Conservation (phyloP, 2,329 filamentous ascomycete species). For the Purpureocillium lavendulum region DNA sequence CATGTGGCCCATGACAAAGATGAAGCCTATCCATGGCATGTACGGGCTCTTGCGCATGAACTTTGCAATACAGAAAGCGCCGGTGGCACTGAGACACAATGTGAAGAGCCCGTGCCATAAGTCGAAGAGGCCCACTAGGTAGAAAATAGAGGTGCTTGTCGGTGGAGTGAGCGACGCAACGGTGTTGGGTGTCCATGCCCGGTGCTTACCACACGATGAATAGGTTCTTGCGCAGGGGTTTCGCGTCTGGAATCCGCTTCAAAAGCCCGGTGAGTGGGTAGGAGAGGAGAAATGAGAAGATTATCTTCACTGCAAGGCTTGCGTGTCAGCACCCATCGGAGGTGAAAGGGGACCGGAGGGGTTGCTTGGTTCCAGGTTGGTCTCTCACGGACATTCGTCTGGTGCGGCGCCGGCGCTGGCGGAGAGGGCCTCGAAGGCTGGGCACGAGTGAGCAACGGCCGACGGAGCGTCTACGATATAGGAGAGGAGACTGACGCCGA, state of each 20-base stretch:
- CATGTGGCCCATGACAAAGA: constrained; percentile 94
- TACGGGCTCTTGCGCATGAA: constrained; percentile 72
- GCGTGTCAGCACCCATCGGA: constrained; percentile 6
- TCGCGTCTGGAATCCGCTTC: constrained; percentile 81
- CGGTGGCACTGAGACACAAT: constrained; percentile 68
- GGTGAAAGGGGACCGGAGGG: constrained; percentile 1
- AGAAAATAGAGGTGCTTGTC: constrained; percentile 70
- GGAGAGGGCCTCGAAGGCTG: constrained; percentile 26
- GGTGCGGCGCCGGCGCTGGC: constrained; percentile 22
- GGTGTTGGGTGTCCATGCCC: no score
- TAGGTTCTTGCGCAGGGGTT: constrained; percentile 76
- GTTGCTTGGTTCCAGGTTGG: neutral
- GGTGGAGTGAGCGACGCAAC: neutral
- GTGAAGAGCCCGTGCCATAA: constrained; percentile 81
- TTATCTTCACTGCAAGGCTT: constrained; percentile 68
- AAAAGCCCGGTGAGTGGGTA: constrained; percentile 84
- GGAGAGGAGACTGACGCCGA: constrained; percentile 8
- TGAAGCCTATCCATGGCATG: constrained; percentile 96
- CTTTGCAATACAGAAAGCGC: constrained; percentile 74
- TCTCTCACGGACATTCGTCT: constrained; percentile 25
- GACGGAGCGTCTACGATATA: no score
- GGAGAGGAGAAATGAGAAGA: constrained; percentile 82
- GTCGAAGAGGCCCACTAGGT: constrained; percentile 86
- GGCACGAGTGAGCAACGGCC: no score
- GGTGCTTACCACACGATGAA: constrained; percentile 75